A percentile compares a stretch with the other conserved stretches of the same genome.
Evolutionary conservation across 1,139 yeast genomes (phyloP).

Genomic region (Meyerozyma guilliermondii): DNA sequence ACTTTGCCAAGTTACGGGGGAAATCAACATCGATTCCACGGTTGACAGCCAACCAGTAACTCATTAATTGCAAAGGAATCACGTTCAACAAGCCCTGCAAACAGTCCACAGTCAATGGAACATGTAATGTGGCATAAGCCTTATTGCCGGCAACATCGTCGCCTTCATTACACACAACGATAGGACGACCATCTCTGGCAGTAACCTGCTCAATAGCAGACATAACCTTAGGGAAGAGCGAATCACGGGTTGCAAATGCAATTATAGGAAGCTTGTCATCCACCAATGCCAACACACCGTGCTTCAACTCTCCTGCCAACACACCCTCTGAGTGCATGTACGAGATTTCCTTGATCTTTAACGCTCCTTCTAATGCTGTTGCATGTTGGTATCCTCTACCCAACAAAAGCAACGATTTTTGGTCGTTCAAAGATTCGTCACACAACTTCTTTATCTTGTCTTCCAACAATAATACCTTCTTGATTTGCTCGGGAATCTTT

Average conservation of each 20-base stretch:
- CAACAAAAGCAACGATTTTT: constrained; percentile 80
- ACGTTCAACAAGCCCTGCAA: constrained; percentile 94
- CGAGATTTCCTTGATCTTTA: constrained; percentile 96
- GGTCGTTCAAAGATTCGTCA: constrained; percentile 63
- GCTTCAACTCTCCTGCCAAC: constrained; percentile 97
- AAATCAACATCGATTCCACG: constrained; percentile 97
- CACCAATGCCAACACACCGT: constrained; percentile 95
- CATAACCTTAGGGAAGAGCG: constrained; percentile 92
- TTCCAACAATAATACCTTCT: constrained; percentile 69
- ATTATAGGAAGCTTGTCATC: constrained; percentile 92
- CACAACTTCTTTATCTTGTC: constrained; percentile 72
- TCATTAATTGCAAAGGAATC: constrained; percentile 91
- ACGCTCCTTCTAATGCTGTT: constrained; percentile 96
- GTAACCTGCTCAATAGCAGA: constrained; percentile 96
- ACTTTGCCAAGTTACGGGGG: constrained; percentile 98
- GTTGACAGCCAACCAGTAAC: constrained; percentile 95
- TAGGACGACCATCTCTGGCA: constrained; percentile 97
- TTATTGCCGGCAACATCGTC: constrained; percentile 53
- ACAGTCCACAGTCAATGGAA: constrained; percentile 95
- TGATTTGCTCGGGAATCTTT: constrained; percentile 81
- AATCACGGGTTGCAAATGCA: constrained; percentile 96
- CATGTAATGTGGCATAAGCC: constrained; percentile 70
- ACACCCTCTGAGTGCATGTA: constrained; percentile 99
- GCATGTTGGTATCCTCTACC: constrained; percentile 99
- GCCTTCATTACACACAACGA: constrained; percentile 86